Evolutionary conservation across 352 stramenopile species (phyloP), one percentile per base, ranked within the genome.

Genomic region (Phytopythium delawarense): DNA sequence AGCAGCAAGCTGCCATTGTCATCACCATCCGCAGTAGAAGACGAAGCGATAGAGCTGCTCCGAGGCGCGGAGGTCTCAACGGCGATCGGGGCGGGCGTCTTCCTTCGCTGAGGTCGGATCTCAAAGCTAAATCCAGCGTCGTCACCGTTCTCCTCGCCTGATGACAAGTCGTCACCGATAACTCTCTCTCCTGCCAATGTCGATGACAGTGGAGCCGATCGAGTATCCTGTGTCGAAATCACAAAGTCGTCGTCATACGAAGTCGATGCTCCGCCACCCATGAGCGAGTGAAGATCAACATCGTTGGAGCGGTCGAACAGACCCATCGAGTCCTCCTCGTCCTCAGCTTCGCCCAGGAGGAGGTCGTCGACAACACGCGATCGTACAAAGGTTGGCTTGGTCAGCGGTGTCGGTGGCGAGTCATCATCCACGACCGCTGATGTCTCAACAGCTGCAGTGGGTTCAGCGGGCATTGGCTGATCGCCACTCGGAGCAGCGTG

Each of bases 71-170:
- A 58, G 4, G 30, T 21, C 23, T 39, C 30, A 20, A 40, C 59
- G 1, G 28, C 32, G 16, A 34, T 9, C 46, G 64, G 13, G 20
- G 32, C 44, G 12, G 16, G 18, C 37, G 51, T 62, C 63, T 70
- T 63, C 63, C 74, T 70, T 51, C 67, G 30, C 28, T 40, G 34
- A 23, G 65, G 35, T 35, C 81, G 72, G 60, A 87, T 65, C 44
- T 91, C 81, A 60, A 91, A 91, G 35, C 67, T 88, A 55, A 88
- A 69, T 34, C 46, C n/a, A n/a, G 71, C 68, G 9, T 71, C 37
- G 7, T 64, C 50, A 6, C 49, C 56, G 25, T 63, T 56, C 20
- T 66, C 62, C 11, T 67, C 61, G 7, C 66, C 63, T 9, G 35
- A 64, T 34, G 63, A 49, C 13, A 66, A 62, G 7, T n/a, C 66